Base-by-base conservation (phyloP, 805 yeast species). In the Monosporozyma yasuniensis region DNA sequence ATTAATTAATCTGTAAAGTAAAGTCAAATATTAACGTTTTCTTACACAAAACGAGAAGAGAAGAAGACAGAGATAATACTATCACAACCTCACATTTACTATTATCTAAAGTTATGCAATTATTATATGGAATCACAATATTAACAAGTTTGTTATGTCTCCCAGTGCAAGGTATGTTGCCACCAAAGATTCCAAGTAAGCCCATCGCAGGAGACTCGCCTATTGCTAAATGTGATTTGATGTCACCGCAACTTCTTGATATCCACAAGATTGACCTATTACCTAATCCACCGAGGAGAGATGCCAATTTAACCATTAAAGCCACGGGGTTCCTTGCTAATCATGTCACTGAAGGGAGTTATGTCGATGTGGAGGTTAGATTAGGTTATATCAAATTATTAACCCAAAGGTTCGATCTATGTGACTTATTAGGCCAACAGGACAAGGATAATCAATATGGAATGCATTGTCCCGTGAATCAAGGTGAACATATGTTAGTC, bases 201-300 rank as follows among this genome's bases (percentile, higher is more conserved):
- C 95, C 95, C 6, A 80, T 91, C 38, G 95, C 96, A 1, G 99
- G 99, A 5, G 87, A 80, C 54, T 84, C 96, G 1, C 98, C 98
- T 16, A 74, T 93, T 32, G 71, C 75, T 50, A 75, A 79, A 49
- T 91, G 99, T 66, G 96, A 89, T 59, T 70, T 78, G 18, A 66
- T 71, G 14, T 76, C 74, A 42, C 61, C 74, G 1, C 97, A 91
- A 64, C 57, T 85, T 21, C 72, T 93, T 56, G 73, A 72, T 27
- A 76, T 93, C 54, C 73, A 77, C 19, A 61, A 70, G 14, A 80
- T 93, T 16, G 72, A 69, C 42, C 67, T 93, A 52, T 64, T 72
- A 35, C 99, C 99, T 46, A 87, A 87, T 60, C 98, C 97, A 3
- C 99, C 99, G 2, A 72, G 61, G 42, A 81, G 89, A 60, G 98